These are phyloP conservation scores for Curvularia lunata DNA, from an alignment of 2,329 filamentous ascomycete genomes.

Conservation along the genomic window DNA sequence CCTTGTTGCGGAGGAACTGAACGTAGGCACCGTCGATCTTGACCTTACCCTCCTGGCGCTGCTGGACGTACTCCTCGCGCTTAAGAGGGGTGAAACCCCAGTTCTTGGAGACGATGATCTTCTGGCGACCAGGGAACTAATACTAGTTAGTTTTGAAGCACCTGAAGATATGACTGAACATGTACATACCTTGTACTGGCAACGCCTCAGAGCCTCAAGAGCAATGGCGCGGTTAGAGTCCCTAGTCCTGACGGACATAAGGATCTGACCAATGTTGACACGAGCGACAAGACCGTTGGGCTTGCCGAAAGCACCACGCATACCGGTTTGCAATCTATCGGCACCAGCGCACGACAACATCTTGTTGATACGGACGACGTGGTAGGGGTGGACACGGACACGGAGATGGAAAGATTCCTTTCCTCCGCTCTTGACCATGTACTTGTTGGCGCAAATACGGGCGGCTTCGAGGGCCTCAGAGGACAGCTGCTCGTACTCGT, in stretches of 20 bases:
- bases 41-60: conserved; percentile 91
- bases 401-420: conserved; percentile 76
- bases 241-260: conserved; percentile 96
- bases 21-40: conserved; percentile 99
- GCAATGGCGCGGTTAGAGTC: conserved; percentile 90
- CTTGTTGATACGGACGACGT: conserved; percentile 99
- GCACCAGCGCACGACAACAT: conserved; percentile 99
- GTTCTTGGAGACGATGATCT: conserved; percentile 99
- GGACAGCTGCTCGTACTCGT: conserved; percentile 99
- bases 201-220: conserved; percentile 98
- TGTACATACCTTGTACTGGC: conserved; percentile 83
- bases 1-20: conserved; percentile 97
- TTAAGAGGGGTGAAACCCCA: conserved; percentile 99
- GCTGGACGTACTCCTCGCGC: conserved; percentile 95
- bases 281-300: conserved; percentile 98
- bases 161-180: background rate
- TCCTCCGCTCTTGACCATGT: conserved; percentile 72
- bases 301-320: conserved; percentile 99
- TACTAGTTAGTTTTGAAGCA: conserved; percentile 4
- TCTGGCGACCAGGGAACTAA: conserved; percentile 96
- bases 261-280: conserved; percentile 99
- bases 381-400: conserved; percentile 93
- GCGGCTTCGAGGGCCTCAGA: conserved; percentile 99
- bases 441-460: conserved; percentile 99
- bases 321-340: conserved; percentile 99